phyloP scores from a whole-genome alignment of 768 basidiomycete species.

The Jaapia argillacea region DNA sequence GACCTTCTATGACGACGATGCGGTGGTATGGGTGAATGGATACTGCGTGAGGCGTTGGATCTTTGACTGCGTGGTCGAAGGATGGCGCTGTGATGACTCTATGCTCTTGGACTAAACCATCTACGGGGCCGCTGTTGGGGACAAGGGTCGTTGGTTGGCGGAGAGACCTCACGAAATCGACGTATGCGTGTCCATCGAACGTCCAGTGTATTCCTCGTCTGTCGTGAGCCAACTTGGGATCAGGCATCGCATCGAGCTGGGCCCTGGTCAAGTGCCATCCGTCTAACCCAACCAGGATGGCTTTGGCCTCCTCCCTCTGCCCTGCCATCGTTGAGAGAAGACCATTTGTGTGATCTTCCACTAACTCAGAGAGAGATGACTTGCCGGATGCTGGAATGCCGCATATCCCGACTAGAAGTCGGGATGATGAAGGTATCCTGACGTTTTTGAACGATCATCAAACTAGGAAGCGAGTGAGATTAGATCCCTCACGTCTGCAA shows the following conservation, averaged over 20 bases:
- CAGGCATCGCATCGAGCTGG: slow-evolving; percentile 65
- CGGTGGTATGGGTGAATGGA: slow-evolving; percentile 54
- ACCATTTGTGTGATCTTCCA: slow-evolving; percentile 44
- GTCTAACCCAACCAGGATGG: slow-evolving; percentile 1
- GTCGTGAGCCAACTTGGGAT: slow-evolving; percentile 70
- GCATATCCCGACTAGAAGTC: slow-evolving; percentile 50
- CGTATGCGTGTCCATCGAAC: slow-evolving; percentile 70
- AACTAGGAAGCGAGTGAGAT: background rate
- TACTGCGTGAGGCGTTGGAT: slow-evolving; percentile 57
- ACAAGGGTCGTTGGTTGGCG: slow-evolving; percentile 22
- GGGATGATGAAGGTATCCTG: slow-evolving; percentile 1
- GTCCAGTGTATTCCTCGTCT: slow-evolving; percentile 87
- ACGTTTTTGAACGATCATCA: background rate
- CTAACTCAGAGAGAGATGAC: slow-evolving; percentile 56
- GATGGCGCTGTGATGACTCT: slow-evolving; percentile 56
- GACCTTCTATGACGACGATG: slow-evolving; percentile 79
- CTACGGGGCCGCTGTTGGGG: slow-evolving; percentile 3
- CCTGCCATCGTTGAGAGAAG: slow-evolving; percentile 18
- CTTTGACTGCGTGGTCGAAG: slow-evolving; percentile 83
- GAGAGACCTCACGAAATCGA: slow-evolving; percentile 52
- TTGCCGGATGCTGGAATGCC: slow-evolving; percentile 87
- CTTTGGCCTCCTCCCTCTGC: slow-evolving; percentile 1
- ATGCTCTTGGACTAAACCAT: slow-evolving; percentile 6
- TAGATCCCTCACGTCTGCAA: slow-evolving; percentile 14
- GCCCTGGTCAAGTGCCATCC: slow-evolving; percentile 82